phyloP scores from a whole-genome alignment of 768 basidiomycete genomes.

The Filobasidium floriforme region DNA sequence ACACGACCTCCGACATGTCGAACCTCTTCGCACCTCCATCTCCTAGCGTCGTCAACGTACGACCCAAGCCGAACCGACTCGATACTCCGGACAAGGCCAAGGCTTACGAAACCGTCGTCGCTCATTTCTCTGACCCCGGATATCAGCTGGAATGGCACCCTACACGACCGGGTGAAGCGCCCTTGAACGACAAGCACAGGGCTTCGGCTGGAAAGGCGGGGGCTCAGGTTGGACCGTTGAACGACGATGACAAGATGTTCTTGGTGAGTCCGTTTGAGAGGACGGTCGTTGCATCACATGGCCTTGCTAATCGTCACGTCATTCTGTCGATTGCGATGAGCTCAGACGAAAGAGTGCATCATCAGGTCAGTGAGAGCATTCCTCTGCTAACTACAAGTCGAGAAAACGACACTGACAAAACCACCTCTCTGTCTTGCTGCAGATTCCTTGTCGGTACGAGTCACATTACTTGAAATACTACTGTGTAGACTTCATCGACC shows the following conservation, averaged over 20 bases:
- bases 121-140: constrained; percentile 5
- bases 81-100: constrained; percentile 8
- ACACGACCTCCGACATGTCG: not conserved
- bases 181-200: not conserved
- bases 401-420: not conserved
- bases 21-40: constrained; percentile 17
- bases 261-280: constrained; percentile 4
- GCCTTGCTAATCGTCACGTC: not conserved
- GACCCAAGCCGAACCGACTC: constrained; percentile 16
- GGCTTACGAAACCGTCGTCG: constrained; percentile 7
- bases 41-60: not conserved
- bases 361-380: constrained; percentile 8
- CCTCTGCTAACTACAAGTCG: not conserved
- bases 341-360: constrained; percentile 15
- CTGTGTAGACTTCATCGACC: too few relatives aligned
- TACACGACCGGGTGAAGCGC: constrained; percentile 5
- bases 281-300: not conserved
- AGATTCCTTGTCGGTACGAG: not conserved
- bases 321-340: not conserved
- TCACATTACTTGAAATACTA: not conserved
- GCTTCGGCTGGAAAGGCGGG: too few relatives aligned
- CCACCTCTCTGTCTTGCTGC: not conserved
- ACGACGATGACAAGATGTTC: constrained; percentile 14
- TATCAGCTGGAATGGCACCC: not conserved
- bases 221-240: not conserved